These are phyloP conservation scores for Vanrija sp. DNA, from an alignment of 1,284 basidiomycete genomes.

Conservation along the genomic window DNA sequence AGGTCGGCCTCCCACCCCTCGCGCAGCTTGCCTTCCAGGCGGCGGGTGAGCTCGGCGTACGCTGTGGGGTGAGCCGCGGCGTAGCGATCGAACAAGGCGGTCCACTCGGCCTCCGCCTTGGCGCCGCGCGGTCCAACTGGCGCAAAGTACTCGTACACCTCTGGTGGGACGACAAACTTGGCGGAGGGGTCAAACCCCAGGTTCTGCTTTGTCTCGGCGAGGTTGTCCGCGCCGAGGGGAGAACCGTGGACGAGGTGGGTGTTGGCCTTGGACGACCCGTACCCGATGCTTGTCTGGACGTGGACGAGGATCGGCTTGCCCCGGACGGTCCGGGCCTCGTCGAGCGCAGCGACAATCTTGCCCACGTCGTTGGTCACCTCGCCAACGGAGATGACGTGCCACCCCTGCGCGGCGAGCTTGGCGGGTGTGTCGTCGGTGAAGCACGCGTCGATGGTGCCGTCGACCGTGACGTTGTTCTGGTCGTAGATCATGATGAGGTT, in stretches of 20 bases:
- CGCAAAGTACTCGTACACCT: constrained; percentile 23
- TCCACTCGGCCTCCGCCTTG: constrained; percentile 15
- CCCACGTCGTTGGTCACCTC: constrained; percentile 21
- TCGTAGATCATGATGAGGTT: constrained; percentile 36
- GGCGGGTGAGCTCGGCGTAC: constrained; percentile 9
- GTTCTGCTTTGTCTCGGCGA: constrained; percentile 21
- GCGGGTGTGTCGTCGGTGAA: constrained; percentile 33
- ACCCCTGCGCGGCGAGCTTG: constrained; percentile 23
- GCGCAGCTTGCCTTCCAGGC: constrained; percentile 14
- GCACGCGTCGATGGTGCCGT: constrained; percentile 28
- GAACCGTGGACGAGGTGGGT: constrained; percentile 21
- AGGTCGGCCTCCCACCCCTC: constrained; percentile 14
- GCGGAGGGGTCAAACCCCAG: constrained; percentile 18
- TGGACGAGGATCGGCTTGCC: constrained; percentile 26
- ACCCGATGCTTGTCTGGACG: constrained; percentile 23
- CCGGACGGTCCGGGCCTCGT: constrained; percentile 36
- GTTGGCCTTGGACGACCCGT: constrained; percentile 16
- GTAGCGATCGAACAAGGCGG: constrained; percentile 18
- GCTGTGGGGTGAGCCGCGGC: constrained; percentile 13
- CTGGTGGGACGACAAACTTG: constrained; percentile 18
- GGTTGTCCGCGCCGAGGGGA: constrained; percentile 24
- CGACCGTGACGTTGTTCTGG: constrained; percentile 32
- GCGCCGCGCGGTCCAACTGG: constrained; percentile 14
- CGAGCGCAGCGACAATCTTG: constrained; percentile 20
- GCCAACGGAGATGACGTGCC: constrained; percentile 30